Evolutionary conservation across 1,139 yeast species (phyloP), one percentile per base, ranked within the genome.

Genomic region (Pichia sp.): DNA sequence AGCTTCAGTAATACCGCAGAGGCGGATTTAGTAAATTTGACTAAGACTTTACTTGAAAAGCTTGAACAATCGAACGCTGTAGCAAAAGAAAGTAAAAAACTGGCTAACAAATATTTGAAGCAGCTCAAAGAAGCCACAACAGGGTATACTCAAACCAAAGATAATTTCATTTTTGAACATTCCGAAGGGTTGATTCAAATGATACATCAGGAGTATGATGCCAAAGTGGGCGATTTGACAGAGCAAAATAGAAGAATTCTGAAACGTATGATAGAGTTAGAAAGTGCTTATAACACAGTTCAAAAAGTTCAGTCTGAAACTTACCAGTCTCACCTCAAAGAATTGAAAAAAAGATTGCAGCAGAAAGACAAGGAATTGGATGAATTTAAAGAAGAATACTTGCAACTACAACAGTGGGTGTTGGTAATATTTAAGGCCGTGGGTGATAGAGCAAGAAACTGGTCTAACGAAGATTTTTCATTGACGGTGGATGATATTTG

Each of bases 361-460:
- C 7, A 9, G 2, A 46, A 29, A 33, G 40, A 38, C 4, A 4
- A 5, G 2, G 45, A 46, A 33, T 16, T 46, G 4, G 8, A 44
- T 4, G 44, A 44, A 28, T n/a, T 41, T 3, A 36, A 29, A 27
- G 29, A 27, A 7, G 32, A 46, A 26, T 48, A 46, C 32, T 10
- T 10, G 28, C 42, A 36, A 23, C 34, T 48, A 16, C 42, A 46
- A 33, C 36, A 31, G 16, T 48, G 51, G 51, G 42, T 40, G 6
- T 36, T 48, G 5, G 34, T 48, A 4, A 10, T 48, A 7, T 48
- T 48, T 26, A 46, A 44, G 33, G 51, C 44, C 29, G 26, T 48
- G n/a, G 44, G 48, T 6, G 40, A 46, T 5, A 35, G 45, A 8
- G 34, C 47, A 27, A 44, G 34, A 39, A 29, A 42, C 2, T 44